Percentiles rank a stretch among this genome's conserved stretches.
Conservation (phyloP, 163 green algal species). For the Chloromonas sp. region DNA sequence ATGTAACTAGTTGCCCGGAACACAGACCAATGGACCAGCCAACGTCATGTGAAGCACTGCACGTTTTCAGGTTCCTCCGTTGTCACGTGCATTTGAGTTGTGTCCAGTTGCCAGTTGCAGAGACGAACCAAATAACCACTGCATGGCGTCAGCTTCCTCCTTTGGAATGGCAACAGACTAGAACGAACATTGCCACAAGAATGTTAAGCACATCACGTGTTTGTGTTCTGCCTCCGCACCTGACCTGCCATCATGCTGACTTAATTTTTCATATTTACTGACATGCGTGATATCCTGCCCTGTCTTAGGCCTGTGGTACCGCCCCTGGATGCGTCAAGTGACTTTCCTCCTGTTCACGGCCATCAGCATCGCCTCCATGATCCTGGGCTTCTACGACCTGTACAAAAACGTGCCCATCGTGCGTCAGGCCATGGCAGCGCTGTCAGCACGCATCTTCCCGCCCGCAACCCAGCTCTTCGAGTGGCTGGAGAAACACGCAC, state of each 20-base stretch:
- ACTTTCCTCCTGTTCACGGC: slow-evolving; percentile 71
- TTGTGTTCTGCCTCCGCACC: too few relatives aligned
- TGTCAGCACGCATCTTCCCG: slow-evolving; percentile 48
- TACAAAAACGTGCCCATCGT: slow-evolving; percentile 80
- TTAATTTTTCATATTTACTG: too few relatives aligned
- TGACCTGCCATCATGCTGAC: too few relatives aligned
- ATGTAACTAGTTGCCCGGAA: neutral
- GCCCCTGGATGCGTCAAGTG: slow-evolving; percentile 62
- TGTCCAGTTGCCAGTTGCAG: too few relatives aligned
- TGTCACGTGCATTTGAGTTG: too few relatives aligned
- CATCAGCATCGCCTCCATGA: slow-evolving; percentile 72
- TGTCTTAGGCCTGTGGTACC: slow-evolving; percentile 54
- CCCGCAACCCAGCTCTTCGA: slow-evolving; percentile 53
- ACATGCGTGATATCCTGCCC: neutral
- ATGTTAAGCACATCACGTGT: too few relatives aligned
- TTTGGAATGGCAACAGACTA: too few relatives aligned
- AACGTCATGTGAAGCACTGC: neutral
- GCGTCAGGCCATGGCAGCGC: slow-evolving; percentile 16
- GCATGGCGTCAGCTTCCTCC: too few relatives aligned
- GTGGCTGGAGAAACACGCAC: slow-evolving; percentile 76
- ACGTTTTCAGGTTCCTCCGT: neutral
- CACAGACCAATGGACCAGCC: too few relatives aligned
- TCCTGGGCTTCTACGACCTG: slow-evolving; percentile 45
- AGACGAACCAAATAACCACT: too few relatives aligned
- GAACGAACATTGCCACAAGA: too few relatives aligned